These are phyloP conservation scores for Russula brevipes DNA, from an alignment of 768 basidiomycete genomes.

Conservation along the genomic window DNA sequence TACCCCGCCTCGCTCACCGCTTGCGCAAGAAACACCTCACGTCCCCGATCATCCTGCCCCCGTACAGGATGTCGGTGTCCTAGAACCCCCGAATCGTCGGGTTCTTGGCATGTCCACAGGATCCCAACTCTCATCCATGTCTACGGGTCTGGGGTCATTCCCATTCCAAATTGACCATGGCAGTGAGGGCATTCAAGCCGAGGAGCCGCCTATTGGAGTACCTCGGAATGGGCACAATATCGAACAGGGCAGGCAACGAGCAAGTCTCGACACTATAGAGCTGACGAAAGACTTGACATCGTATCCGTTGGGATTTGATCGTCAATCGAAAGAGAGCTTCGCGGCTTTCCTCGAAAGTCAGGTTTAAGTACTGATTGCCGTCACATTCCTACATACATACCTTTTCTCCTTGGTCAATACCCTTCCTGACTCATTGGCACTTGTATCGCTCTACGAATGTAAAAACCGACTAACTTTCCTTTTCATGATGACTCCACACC, in stretches of 20 bases:
- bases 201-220: not conserved
- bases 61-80: constrained; percentile 16
- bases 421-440: not conserved
- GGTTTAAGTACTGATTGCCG: constrained; percentile 1
- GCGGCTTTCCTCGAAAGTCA: constrained; percentile 7
- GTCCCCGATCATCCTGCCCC: constrained; percentile 1
- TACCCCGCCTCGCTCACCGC: constrained; percentile 70
- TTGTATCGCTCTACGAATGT: constrained; percentile 17
- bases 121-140: constrained; percentile 72
- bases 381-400: not conserved
- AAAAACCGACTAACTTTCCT: not conserved
- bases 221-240: not conserved
- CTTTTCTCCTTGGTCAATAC: not conserved
- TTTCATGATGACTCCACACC: not conserved
- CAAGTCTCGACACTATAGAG: constrained; percentile 80
- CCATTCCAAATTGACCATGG: constrained; percentile 81
- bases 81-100: constrained; percentile 51
- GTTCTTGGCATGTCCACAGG: constrained; percentile 67
- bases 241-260: constrained; percentile 50
- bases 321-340: constrained; percentile 18
- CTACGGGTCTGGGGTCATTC: constrained; percentile 78
- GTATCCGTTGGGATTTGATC: constrained; percentile 75
- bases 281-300: constrained; percentile 78
- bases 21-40: constrained; percentile 45
- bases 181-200: constrained; percentile 26